Evolutionary conservation across 345 rosid genomes (phyloP).

Genomic region (Acer saccharum): DNA sequence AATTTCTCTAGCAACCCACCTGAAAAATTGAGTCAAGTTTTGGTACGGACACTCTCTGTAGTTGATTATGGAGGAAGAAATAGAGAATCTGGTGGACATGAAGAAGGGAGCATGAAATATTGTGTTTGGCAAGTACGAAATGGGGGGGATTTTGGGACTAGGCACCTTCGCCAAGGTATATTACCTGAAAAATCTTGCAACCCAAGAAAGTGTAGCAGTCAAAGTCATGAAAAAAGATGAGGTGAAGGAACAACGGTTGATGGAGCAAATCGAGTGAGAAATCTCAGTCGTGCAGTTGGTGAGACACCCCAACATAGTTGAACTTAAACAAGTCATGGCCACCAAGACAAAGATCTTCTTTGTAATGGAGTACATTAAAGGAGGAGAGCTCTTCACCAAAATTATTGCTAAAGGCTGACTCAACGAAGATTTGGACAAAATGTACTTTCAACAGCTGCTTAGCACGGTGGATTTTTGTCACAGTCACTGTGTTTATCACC

Average conservation of each 20-base stretch:
- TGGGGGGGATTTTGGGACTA: constrained; percentile 75
- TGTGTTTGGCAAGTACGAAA: constrained; percentile 50
- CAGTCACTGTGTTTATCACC: constrained; percentile 73
- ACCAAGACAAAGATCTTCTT: constrained; percentile 75
- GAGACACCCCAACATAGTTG: constrained; percentile 77
- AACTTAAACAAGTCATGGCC: constrained; percentile 79
- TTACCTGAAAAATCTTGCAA: constrained; percentile 20
- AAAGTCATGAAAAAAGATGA: constrained; percentile 75
- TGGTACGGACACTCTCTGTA: no score
- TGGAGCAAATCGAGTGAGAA: constrained; percentile 68
- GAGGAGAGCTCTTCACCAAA: constrained; percentile 70
- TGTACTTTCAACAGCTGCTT: constrained; percentile 62
- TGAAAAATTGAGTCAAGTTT: no score
- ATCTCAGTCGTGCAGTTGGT: constrained; percentile 80
- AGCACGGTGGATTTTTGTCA: constrained; percentile 73
- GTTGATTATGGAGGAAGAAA: no score
- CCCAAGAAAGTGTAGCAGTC: constrained; percentile 61
- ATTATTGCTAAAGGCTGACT: constrained; percentile 63
- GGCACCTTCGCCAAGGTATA: constrained; percentile 91
- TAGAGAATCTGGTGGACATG: no score
- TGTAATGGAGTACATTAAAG: constrained; percentile 60
- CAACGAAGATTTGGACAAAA: constrained; percentile 53
- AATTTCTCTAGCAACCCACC: no score
- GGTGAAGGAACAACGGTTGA: constrained; percentile 53
- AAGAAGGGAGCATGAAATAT: no score